These are phyloP conservation scores for Aspergillus neoniger DNA, from an alignment of 2,329 filamentous ascomycete species.

Conservation along the genomic window DNA sequence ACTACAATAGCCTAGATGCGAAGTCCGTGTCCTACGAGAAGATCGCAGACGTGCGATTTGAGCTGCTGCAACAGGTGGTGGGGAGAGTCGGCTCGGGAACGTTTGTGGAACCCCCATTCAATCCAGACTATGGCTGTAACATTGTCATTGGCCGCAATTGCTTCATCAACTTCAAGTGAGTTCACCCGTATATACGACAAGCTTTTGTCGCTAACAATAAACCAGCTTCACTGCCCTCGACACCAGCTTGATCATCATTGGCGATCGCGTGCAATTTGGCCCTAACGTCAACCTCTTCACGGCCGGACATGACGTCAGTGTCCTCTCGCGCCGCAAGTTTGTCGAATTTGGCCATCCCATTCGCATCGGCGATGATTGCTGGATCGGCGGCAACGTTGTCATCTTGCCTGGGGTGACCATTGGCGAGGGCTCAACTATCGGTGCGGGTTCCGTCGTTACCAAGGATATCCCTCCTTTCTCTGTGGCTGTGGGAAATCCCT, in stretches of 20 bases:
- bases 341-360: slow-evolving; percentile 54
- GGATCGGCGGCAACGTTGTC: slow-evolving; percentile 53
- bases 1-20: slow-evolving; percentile 34
- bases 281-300: slow-evolving; percentile 56
- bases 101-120: slow-evolving; percentile 36
- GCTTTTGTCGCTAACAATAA: background rate
- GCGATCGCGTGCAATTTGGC: slow-evolving; percentile 56
- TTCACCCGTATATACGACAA: background rate
- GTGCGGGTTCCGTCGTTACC: slow-evolving; percentile 44
- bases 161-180: slow-evolving; percentile 38
- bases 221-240: slow-evolving; percentile 59
- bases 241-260: slow-evolving; percentile 56
- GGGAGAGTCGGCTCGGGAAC: slow-evolving; percentile 33
- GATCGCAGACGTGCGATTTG: slow-evolving; percentile 27
- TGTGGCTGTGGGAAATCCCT: slow-evolving; percentile 32
- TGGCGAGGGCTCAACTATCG: slow-evolving; percentile 45
- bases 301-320: slow-evolving; percentile 55
- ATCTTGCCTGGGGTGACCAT: slow-evolving; percentile 48
- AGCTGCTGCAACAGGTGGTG: slow-evolving; percentile 30
- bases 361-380: slow-evolving; percentile 51
- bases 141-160: slow-evolving; percentile 32
- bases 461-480: slow-evolving; percentile 38
- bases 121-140: slow-evolving; percentile 38
- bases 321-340: slow-evolving; percentile 50
- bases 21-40: slow-evolving; percentile 30